Percentiles rank a stretch among this genome's conserved stretches.
Evolutionary conservation across 2,329 filamentous ascomycete genomes (phyloP).

Genomic region (Stenocarpella maydis): DNA sequence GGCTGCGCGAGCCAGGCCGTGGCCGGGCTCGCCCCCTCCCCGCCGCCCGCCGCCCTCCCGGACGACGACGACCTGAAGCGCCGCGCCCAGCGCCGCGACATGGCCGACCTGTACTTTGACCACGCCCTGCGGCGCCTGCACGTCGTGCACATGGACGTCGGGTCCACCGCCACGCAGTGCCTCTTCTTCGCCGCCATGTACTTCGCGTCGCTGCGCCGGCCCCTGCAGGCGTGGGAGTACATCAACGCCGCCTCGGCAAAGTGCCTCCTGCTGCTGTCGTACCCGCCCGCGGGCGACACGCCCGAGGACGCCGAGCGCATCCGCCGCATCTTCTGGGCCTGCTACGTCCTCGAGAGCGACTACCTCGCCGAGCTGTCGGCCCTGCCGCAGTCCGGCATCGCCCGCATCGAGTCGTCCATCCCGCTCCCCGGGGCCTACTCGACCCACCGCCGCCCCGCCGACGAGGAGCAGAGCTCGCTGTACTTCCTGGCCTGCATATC

Average conservation of each 20-base stretch:
- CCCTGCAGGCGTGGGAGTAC: conserved; percentile 61
- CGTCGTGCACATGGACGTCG: conserved; percentile 55
- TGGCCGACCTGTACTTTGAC: conserved; percentile 56
- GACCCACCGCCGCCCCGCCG: conserved; percentile 49
- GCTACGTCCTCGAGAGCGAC: conserved; percentile 63
- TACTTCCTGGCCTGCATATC: conserved; percentile 64
- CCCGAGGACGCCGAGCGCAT: conserved; percentile 56
- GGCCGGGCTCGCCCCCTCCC: conserved; percentile 39
- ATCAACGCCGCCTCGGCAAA: conserved; percentile 58
- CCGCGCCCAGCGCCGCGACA: conserved; percentile 44
- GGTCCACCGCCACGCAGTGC: conserved; percentile 56
- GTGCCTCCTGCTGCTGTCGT: conserved; percentile 58
- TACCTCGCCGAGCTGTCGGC: conserved; percentile 61
- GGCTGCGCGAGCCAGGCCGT: conserved; percentile 55
- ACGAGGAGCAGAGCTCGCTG: conserved; percentile 57
- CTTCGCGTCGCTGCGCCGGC: conserved; percentile 58
- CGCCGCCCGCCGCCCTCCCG: conserved; percentile 29
- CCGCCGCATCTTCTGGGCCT: conserved; percentile 62
- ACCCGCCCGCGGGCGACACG: conserved; percentile 46
- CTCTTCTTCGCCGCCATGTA: conserved; percentile 60
- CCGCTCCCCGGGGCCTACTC: conserved; percentile 56
- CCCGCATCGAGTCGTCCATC: conserved; percentile 59
- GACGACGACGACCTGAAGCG: conserved; percentile 43
- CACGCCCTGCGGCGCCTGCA: conserved; percentile 55
- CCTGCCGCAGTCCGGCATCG: conserved; percentile 58